These are phyloP conservation scores for Medicago ruthenica DNA, from an alignment of 306 rosid genomes.

Conservation along the genomic window DNA sequence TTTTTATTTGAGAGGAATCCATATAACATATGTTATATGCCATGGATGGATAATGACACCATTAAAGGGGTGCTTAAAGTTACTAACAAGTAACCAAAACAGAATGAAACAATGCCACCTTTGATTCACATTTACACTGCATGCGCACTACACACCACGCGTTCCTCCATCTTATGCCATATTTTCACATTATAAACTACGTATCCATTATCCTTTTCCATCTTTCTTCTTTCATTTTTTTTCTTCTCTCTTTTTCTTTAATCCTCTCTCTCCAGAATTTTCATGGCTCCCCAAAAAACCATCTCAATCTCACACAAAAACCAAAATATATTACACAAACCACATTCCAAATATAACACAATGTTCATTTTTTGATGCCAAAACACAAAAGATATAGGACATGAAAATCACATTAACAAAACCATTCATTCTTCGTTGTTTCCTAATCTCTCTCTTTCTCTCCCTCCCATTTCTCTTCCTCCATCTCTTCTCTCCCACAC, in stretches of 20 bases:
- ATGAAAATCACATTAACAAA: slow-evolving; percentile 61
- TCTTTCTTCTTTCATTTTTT: neutral
- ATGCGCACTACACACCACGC: no score
- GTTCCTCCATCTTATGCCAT: neutral
- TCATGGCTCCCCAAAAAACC: slow-evolving; percentile 7
- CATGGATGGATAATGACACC: neutral
- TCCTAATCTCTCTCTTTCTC: slow-evolving; percentile 63
- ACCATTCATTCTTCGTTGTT: slow-evolving; percentile 52
- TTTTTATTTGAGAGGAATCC: neutral
- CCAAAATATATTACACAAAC: neutral
- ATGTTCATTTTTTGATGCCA: neutral
- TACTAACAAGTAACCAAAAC: neutral
- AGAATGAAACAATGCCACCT: slow-evolving; percentile 6
- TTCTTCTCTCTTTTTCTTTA: neutral
- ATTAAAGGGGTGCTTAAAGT: neutral
- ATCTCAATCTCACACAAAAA: slow-evolving; percentile 27
- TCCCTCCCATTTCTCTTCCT: slow-evolving; percentile 61
- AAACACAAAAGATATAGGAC: neutral
- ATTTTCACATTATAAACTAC: neutral
- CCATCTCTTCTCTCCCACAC: slow-evolving; percentile 28
- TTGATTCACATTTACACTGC: no score
- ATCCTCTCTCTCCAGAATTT: neutral
- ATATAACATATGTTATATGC: neutral
- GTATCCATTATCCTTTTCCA: slow-evolving; percentile 1
- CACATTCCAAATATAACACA: slow-evolving; percentile 18